Evolutionary conservation across 2,329 filamentous ascomycete species (phyloP), one percentile per base, ranked within the genome.

Genomic region (Ambrosiella xylebori): DNA sequence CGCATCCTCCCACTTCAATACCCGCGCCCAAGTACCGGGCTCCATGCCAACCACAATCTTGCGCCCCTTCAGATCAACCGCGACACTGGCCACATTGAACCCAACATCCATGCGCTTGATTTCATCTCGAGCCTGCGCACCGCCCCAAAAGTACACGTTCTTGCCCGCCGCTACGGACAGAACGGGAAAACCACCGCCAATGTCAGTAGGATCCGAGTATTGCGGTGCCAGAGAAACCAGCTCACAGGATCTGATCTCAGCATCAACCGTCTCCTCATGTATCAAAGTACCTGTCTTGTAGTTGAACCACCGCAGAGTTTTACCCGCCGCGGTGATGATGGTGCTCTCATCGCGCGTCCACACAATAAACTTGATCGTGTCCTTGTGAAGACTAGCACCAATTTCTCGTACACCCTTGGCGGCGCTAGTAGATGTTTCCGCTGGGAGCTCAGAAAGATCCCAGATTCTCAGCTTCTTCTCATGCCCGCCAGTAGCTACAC

Each of bases 401-500:
- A 98, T 91, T 68, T 97, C 27, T 3, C 93, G 66, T 90, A 93
- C 61, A 84, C 80, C 36, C 71, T 80, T 1, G 83, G 79, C 1
- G 82, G 75, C 4, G 77, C 71, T 45, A 84, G 75, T 0, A 15
- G 66, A 35, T 40, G 69, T 71, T 8, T 68, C 61, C 64, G 69
- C 64, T 11, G 71, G 71, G 45, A 78, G 74, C 61, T 82, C 80
- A 13, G 81, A 81, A 13, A 98, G 75, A 65, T 97, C 91, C 67
- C 93, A 98, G 62, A 98, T 85, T 57, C 91, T 87, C 56, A 98
- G 79, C 71, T 93, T 96, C 77, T 96, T 97, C 73, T 98, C 93
- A 74, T 87, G 87, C 35, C 93, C 93, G 39, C 91, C 93, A 0
- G 93, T 97, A 5, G 91, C 93, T 36, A 98, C 76, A 58, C 95